These are phyloP conservation scores for Dunaliella primolecta DNA, from an alignment of 139 green algal genomes.

Conservation along the genomic window DNA sequence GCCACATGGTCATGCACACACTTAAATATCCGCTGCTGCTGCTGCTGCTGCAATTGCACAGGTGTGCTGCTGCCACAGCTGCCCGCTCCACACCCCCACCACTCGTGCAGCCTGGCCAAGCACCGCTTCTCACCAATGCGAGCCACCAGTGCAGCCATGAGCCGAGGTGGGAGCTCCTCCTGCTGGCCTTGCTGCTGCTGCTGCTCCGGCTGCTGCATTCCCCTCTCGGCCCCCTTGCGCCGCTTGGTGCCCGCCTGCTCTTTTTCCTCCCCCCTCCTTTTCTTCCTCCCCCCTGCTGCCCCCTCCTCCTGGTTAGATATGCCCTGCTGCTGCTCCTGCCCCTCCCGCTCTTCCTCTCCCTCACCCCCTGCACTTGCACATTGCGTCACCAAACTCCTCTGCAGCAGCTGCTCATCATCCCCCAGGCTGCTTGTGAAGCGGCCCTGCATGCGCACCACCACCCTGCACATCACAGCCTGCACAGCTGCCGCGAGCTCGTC, in stretches of 20 bases:
- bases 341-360: too few species aligned
- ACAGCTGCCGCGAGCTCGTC: neutral
- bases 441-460: constrained; percentile 21
- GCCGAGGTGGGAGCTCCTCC: constrained; percentile 9
- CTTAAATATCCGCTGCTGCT: neutral
- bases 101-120: constrained; percentile 1
- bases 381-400: too few species aligned
- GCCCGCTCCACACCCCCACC: neutral
- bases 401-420: constrained; percentile 33
- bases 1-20: neutral
- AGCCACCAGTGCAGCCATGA: constrained; percentile 21
- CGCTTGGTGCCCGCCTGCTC: neutral
- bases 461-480: neutral
- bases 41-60: neutral
- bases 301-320: too few species aligned
- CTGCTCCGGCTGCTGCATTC: neutral
- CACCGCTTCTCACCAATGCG: constrained; percentile 18
- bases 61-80: neutral
- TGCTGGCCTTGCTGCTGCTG: neutral
- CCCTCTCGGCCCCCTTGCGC: neutral
- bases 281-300: neutral
- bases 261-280: neutral
- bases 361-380: too few species aligned
- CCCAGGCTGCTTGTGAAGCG: constrained; percentile 30
- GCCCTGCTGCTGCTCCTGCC: too few species aligned